Evolutionary conservation across 2,329 filamentous ascomycete species (phyloP).

Genomic region (Pseudodiploospora longispora): DNA sequence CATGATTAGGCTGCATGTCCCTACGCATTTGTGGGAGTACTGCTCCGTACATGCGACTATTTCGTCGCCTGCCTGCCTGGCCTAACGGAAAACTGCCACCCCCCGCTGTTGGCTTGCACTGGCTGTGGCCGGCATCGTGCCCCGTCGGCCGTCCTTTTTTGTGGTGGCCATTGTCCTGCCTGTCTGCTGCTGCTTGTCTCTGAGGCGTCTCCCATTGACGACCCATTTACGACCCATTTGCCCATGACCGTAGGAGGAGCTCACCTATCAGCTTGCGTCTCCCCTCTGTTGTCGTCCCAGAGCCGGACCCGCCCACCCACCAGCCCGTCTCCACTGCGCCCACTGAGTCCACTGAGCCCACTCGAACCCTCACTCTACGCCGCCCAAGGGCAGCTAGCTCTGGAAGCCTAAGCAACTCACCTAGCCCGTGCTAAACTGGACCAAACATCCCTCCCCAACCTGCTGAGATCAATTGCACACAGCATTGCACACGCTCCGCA

Average conservation of each 20-base stretch:
- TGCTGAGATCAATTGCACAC: constrained; percentile 4
- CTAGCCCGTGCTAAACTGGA: constrained; percentile 7
- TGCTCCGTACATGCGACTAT: too few relatives aligned
- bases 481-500: constrained; percentile 1
- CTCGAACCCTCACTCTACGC: not conserved
- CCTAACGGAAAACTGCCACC: too few relatives aligned
- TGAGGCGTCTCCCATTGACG: too few relatives aligned
- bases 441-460: constrained; percentile 9
- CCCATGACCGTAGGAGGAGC: too few relatives aligned
- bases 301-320: constrained; percentile 8
- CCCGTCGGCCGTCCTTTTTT: not conserved
- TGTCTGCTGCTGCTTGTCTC: too few relatives aligned
- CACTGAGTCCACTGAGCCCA: constrained; percentile 1
- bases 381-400: constrained; percentile 2
- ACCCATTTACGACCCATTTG: too few relatives aligned
- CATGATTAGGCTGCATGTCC: too few relatives aligned
- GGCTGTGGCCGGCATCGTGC: not conserved
- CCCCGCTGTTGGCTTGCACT: too few relatives aligned
- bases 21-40: too few relatives aligned
- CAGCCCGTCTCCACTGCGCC: constrained; percentile 2
- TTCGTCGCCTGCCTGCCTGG: too few relatives aligned
- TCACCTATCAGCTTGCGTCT: constrained; percentile 1
- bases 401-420: constrained; percentile 7
- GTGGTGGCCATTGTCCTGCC: too few relatives aligned
- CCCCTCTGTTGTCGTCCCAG: constrained; percentile 1